A percentile compares a stretch with the other conserved stretches of the same genome.
These are phyloP conservation scores for Coprinopsis cinerea DNA, from an alignment of 768 basidiomycete species.

Conservation along the genomic window DNA sequence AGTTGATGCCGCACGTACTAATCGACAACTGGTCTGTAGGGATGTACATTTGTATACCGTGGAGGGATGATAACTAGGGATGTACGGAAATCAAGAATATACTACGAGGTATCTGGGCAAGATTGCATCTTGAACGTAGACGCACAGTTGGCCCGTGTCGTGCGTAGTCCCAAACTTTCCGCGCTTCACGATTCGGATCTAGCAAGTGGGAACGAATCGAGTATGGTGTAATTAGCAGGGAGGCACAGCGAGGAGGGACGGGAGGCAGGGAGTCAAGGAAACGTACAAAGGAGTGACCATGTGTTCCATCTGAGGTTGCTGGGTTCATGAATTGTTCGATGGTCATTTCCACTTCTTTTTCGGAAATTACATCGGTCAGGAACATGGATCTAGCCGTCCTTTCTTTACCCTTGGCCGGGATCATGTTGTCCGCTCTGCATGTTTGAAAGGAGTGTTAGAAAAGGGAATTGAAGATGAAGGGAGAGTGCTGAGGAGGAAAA, in stretches of 20 bases:
- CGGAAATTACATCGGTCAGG: constrained; percentile 7
- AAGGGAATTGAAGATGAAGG: background rate
- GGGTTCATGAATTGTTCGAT: constrained; percentile 8
- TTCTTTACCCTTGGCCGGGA: background rate
- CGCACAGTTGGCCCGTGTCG: constrained; percentile 2
- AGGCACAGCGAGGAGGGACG: background rate
- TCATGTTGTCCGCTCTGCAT: background rate
- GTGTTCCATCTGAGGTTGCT: background rate
- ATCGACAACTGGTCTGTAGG: too few species aligned
- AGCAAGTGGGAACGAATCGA: background rate
- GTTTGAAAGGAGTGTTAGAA: too few species aligned
- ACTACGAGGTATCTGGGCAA: constrained; percentile 1
- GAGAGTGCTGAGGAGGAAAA: background rate
- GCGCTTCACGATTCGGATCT: background rate
- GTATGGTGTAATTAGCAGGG: background rate
- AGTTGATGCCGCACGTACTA: too few species aligned
- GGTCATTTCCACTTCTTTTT: constrained; percentile 18
- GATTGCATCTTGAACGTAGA: background rate
- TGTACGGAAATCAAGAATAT: constrained; percentile 2
- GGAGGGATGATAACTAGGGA: too few species aligned
- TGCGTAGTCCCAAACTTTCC: background rate
- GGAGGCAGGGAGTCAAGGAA: too few species aligned
- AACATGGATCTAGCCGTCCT: constrained; percentile 10
- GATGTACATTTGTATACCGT: too few species aligned
- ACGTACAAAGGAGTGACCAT: background rate